These are phyloP conservation scores for Leccinum pellstonianum DNA, from an alignment of 768 basidiomycete genomes.

Conservation along the genomic window DNA sequence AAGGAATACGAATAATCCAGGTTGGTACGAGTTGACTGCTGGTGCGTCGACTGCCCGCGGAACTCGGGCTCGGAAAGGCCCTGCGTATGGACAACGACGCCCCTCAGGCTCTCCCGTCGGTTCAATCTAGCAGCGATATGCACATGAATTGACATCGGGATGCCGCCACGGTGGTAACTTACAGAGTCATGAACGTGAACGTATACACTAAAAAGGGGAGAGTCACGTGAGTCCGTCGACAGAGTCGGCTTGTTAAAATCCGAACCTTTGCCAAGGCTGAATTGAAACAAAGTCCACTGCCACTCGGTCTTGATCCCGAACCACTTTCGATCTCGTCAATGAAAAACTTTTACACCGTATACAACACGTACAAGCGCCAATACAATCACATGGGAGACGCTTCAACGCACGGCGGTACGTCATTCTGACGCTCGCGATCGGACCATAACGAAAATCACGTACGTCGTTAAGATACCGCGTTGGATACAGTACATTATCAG, in stretches of 20 bases:
- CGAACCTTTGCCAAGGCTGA: conserved; percentile 16
- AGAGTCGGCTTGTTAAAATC: background rate
- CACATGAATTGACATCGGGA: background rate
- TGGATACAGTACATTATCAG: conserved; percentile 14
- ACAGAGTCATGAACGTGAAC: conserved; percentile 16
- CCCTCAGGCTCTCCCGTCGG: conserved; percentile 9
- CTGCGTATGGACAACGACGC: background rate
- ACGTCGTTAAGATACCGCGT: conserved; percentile 17
- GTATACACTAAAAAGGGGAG: conserved; percentile 9
- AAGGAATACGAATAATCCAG: background rate
- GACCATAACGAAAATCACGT: background rate
- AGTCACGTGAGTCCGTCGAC: background rate
- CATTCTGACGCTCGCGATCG: background rate
- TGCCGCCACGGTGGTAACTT: background rate
- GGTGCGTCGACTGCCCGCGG: background rate
- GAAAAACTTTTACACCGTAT: background rate
- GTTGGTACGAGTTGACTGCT: background rate
- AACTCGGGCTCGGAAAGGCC: conserved; percentile 1
- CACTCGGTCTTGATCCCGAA: background rate
- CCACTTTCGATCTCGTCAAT: conserved; percentile 5
- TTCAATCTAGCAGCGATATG: conserved; percentile 8
- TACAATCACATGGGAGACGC: conserved; percentile 7
- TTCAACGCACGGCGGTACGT: background rate
- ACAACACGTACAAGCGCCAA: conserved; percentile 8
- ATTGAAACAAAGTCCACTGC: conserved; percentile 14